Percentiles rank a stretch among this genome's conserved stretches.
Evolutionary conservation across 208 protist species (phyloP).

Genomic region (Trypanosoma boissoni): DNA sequence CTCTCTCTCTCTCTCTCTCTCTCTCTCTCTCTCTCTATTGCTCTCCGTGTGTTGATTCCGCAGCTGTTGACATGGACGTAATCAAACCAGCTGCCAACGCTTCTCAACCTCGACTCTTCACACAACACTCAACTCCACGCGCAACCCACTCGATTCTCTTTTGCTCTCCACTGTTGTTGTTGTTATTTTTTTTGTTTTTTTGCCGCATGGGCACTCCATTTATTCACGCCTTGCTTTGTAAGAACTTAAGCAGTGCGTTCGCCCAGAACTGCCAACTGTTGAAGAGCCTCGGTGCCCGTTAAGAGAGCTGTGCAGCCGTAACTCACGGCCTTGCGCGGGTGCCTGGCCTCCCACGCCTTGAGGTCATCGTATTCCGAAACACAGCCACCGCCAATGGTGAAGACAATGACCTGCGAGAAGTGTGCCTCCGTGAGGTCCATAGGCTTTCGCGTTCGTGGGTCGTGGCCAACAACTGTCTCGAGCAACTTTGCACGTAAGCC

Average conservation of each 20-base stretch:
- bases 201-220: slow-evolving; percentile 3
- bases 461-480: slow-evolving; percentile 66
- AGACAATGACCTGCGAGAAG: slow-evolving; percentile 88
- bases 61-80: too few species aligned
- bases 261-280: slow-evolving; percentile 64
- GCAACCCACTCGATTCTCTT: not conserved
- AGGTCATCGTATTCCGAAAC: slow-evolving; percentile 89
- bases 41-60: too few species aligned
- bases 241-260: slow-evolving; percentile 3
- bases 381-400: slow-evolving; percentile 81
- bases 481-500: slow-evolving; percentile 30
- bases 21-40: too few species aligned
- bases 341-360: slow-evolving; percentile 75
- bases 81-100: too few species aligned
- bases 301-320: slow-evolving; percentile 86
- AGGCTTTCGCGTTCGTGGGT: slow-evolving; percentile 61
- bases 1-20: too few species aligned
- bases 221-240: too few species aligned
- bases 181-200: not conserved
- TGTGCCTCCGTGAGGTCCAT: slow-evolving; percentile 55
- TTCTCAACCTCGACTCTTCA: not conserved
- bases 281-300: slow-evolving; percentile 75
- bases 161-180: too few species aligned
- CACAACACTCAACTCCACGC: not conserved
- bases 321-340: slow-evolving; percentile 70